Percentiles rank a stretch among this genome's conserved stretches.
Evolutionary conservation across 352 stramenopile species (phyloP).

Genomic region (Phytopythium montanum): DNA sequence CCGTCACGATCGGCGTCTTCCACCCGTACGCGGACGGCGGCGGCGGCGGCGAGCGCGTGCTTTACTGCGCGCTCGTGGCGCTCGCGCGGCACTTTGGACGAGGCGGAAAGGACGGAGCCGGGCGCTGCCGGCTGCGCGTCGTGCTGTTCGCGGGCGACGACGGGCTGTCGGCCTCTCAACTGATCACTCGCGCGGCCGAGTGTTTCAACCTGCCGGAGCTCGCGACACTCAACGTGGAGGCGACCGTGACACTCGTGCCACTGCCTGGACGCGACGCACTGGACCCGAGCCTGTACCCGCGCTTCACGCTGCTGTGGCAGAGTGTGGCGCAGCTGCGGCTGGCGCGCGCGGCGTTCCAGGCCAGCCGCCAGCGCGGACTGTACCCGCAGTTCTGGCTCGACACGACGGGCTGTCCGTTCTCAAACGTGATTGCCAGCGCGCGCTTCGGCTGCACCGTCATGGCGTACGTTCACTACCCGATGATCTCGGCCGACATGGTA

Average conservation of each 20-base stretch:
- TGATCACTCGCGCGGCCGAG: constrained; percentile 74
- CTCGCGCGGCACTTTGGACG: constrained; percentile 56
- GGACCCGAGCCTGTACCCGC: constrained; percentile 75
- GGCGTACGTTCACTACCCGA: constrained; percentile 99
- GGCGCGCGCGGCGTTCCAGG: constrained; percentile 81
- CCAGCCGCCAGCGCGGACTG: constrained; percentile 33
- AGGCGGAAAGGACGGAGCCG: constrained; percentile 6
- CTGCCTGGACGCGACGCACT: constrained; percentile 60
- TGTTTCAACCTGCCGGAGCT: constrained; percentile 88
- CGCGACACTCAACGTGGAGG: constrained; percentile 37
- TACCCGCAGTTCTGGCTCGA: constrained; percentile 94
- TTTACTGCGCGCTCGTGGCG: constrained; percentile 95
- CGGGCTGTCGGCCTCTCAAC: constrained; percentile 43
- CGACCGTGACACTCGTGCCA: constrained; percentile 70
- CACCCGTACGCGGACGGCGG: constrained; percentile 94
- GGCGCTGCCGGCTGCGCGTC: constrained; percentile 23
- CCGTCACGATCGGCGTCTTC: constrained; percentile 88
- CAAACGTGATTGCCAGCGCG: constrained; percentile 90
- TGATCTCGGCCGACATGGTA: constrained; percentile 99
- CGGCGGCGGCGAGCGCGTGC: constrained; percentile 97
- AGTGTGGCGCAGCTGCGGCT: constrained; percentile 93
- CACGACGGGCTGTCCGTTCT: constrained; percentile 97
- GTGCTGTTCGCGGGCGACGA: constrained; percentile 83
- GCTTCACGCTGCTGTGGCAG: constrained; percentile 96
- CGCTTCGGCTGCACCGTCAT: constrained; percentile 85